Percentiles rank a stretch among this genome's conserved stretches.
Evolutionary conservation across 129 eudicot genomes (phyloP).

Genomic region (Flaveria brownii): DNA sequence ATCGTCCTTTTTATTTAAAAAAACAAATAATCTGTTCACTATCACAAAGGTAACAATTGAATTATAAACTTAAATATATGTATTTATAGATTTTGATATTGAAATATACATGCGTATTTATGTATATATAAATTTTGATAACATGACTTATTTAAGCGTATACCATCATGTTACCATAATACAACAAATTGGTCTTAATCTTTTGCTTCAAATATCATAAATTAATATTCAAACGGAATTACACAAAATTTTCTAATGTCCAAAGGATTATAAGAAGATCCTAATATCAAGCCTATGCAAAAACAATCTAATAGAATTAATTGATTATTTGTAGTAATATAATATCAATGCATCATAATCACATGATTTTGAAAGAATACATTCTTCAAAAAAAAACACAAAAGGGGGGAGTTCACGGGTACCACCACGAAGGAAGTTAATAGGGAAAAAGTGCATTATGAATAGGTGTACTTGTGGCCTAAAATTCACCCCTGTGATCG

Average conservation of each 20-base stretch:
- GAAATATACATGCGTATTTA: no score
- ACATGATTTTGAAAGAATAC: constrained; percentile 24
- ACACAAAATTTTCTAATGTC: background rate
- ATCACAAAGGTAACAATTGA: background rate
- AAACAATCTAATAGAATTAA: no score
- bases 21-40: background rate
- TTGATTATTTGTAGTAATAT: no score
- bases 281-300: no score
- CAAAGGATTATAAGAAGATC: background rate
- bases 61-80: no score
- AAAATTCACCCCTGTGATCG: constrained; percentile 44
- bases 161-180: background rate
- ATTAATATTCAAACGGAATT: background rate
- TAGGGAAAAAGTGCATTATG: constrained; percentile 32
- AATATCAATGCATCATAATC: background rate
- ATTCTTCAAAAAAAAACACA: constrained; percentile 1
- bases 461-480: constrained; percentile 45
- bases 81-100: no score
- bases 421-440: constrained; percentile 23
- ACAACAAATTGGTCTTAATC: background rate
- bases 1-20: background rate
- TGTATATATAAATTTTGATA: no score
- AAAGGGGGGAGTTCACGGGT: constrained; percentile 35
- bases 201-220: background rate
- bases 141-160: no score